These are phyloP conservation scores for Tetrahymena elliotti DNA, from an alignment of 73 alveolate species.

Conservation along the genomic window DNA sequence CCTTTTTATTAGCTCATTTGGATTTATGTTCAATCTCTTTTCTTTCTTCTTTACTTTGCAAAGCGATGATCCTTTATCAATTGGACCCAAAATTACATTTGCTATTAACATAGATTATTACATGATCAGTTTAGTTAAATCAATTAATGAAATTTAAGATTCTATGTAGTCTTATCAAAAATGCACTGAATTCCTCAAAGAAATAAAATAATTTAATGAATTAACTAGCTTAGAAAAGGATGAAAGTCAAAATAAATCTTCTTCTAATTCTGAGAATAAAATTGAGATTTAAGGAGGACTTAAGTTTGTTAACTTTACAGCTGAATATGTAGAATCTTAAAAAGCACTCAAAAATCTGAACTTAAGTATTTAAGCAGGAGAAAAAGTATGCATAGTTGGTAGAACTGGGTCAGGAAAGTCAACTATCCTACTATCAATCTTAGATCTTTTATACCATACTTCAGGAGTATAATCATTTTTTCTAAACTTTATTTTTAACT, in stretches of 20 bases:
- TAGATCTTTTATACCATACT: background rate
- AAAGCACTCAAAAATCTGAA: background rate
- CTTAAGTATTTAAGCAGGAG: background rate
- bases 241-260: background rate
- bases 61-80: background rate
- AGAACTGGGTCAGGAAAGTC: background rate
- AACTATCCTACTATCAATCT: background rate
- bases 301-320: background rate
- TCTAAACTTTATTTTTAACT: background rate
- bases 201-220: background rate
- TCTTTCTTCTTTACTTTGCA: background rate
- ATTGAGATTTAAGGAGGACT: background rate
- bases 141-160: background rate
- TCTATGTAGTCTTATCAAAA: background rate
- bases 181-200: background rate
- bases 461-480: background rate
- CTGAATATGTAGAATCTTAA: background rate
- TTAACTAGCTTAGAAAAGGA: background rate
- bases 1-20: background rate
- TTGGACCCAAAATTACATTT: background rate
- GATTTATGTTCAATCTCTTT: background rate
- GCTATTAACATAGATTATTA: background rate
- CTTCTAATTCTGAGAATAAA: background rate
- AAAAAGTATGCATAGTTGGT: background rate
- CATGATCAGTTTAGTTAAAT: background rate